These are phyloP conservation scores for Podaxis sp. DNA, from an alignment of 768 basidiomycete species.

Conservation along the genomic window DNA sequence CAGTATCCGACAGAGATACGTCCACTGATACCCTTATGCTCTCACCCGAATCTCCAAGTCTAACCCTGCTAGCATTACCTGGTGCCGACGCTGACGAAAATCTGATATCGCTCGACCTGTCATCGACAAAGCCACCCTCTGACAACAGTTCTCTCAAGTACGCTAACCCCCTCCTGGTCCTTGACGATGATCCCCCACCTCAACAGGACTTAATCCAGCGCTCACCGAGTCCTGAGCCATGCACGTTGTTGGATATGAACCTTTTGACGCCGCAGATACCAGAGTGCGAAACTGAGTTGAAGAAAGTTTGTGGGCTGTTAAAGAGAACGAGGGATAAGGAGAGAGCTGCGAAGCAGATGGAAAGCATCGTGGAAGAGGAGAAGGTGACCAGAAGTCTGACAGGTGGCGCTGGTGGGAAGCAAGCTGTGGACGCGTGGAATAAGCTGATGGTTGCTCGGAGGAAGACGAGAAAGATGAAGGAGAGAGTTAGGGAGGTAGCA, in stretches of 20 bases:
- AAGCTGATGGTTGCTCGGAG: conserved; percentile 4
- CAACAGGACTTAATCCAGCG: conserved; percentile 1
- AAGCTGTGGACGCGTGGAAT: conserved; percentile 1
- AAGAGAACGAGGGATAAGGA: conserved; percentile 28
- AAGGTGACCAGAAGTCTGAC: conserved; percentile 22
- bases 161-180: conserved; percentile 30
- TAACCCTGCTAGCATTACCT: conserved; percentile 30
- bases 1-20: conserved; percentile 1
- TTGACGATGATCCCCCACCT: conserved; percentile 37
- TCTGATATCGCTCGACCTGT: conserved; percentile 26
- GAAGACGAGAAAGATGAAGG: conserved; percentile 10
- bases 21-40: conserved; percentile 11
- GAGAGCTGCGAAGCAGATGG: conserved; percentile 21
- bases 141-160: conserved; percentile 19
- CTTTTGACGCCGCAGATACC: conserved; percentile 26
- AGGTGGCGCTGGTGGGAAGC: neutral
- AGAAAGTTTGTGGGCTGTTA: conserved; percentile 39
- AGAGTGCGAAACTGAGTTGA: conserved; percentile 43
- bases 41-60: conserved; percentile 23
- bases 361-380: conserved; percentile 28
- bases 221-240: conserved; percentile 13
- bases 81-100: conserved; percentile 36
- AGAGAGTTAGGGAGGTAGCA: conserved; percentile 12
- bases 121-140: conserved; percentile 24
- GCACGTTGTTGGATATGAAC: conserved; percentile 17